These are phyloP conservation scores for Aechmea fasciata DNA, from an alignment of 176 grass and related monocot species.

Conservation along the genomic window DNA sequence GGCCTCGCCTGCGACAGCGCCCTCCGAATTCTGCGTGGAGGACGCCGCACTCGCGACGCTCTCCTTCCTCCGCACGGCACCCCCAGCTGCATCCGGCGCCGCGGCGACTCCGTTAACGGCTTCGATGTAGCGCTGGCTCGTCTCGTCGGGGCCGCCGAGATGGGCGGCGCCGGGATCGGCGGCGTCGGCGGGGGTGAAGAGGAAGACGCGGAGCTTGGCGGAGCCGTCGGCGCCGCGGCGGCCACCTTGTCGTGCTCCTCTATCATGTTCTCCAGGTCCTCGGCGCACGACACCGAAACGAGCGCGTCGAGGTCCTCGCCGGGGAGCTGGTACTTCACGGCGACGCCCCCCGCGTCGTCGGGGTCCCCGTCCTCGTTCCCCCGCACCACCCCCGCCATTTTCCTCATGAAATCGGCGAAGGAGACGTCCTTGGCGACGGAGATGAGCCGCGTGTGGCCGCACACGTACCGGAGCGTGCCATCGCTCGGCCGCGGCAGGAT, in stretches of 20 bases:
- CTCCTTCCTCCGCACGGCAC: slow-evolving; percentile 37
- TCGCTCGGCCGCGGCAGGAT: slow-evolving; percentile 55
- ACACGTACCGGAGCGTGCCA: slow-evolving; percentile 60
- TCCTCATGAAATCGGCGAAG: slow-evolving; percentile 49
- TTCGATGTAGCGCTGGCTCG: slow-evolving; percentile 60
- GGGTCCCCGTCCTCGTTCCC: background rate
- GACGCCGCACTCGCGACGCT: slow-evolving; percentile 38
- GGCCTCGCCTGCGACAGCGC: slow-evolving; percentile 19
- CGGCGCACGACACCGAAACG: slow-evolving; percentile 48
- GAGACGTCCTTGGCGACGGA: slow-evolving; percentile 42
- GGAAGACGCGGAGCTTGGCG: slow-evolving; percentile 77
- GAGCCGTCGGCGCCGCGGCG: slow-evolving; percentile 43
- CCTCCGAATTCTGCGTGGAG: slow-evolving; percentile 48
- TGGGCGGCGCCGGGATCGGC: slow-evolving; percentile 5
- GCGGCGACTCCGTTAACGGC: slow-evolving; percentile 60
- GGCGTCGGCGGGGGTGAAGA: slow-evolving; percentile 45
- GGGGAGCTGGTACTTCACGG: slow-evolving; percentile 78
- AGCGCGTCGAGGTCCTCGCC: slow-evolving; percentile 86
- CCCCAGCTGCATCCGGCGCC: background rate
- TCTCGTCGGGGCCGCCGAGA: slow-evolving; percentile 27
- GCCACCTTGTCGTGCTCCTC: slow-evolving; percentile 90
- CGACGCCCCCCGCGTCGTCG: slow-evolving; percentile 3
- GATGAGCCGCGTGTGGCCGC: slow-evolving; percentile 67
- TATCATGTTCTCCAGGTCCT: slow-evolving; percentile 86
- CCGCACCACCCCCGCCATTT: slow-evolving; percentile 34